Evolutionary conservation across 129 eudicot species (phyloP).

Genomic region (Kitagawia praeruptora): DNA sequence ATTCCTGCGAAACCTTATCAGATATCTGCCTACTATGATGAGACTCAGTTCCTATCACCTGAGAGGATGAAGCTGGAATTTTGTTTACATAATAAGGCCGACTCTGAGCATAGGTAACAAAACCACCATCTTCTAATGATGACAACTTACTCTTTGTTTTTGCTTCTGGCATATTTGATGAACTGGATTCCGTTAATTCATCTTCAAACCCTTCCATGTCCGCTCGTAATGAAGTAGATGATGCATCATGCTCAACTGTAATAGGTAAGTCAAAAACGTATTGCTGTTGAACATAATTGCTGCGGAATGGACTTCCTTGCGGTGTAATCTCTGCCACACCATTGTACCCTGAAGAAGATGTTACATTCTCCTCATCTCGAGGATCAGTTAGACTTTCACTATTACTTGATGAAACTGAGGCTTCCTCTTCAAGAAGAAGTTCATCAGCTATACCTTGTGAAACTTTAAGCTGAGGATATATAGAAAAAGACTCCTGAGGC

Average conservation of each 20-base stretch:
- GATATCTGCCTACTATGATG: conserved; percentile 7
- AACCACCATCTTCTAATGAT: conserved; percentile 12
- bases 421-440: neutral
- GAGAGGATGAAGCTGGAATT: conserved; percentile 22
- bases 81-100: conserved; percentile 10
- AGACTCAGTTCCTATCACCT: conserved; percentile 17
- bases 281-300: neutral
- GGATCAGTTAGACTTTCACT: conserved; percentile 14
- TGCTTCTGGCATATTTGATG: conserved; percentile 19
- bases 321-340: neutral
- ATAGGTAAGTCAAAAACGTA: neutral
- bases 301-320: neutral
- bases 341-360: conserved; percentile 13
- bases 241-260: conserved; percentile 1
- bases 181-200: conserved; percentile 16
- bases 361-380: conserved; percentile 24
- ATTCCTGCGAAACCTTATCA: conserved; percentile 8
- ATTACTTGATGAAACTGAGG: conserved; percentile 17
- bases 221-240: neutral
- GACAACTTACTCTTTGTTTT: conserved; percentile 19
- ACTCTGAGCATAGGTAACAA: conserved; percentile 15
- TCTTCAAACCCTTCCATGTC: conserved; percentile 13
- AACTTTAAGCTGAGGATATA: neutral
- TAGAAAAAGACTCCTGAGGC: neutral
- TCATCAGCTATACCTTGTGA: neutral